Evolutionary conservation across 768 basidiomycete species (phyloP).

Genomic region (Guyanaporus albipodus): DNA sequence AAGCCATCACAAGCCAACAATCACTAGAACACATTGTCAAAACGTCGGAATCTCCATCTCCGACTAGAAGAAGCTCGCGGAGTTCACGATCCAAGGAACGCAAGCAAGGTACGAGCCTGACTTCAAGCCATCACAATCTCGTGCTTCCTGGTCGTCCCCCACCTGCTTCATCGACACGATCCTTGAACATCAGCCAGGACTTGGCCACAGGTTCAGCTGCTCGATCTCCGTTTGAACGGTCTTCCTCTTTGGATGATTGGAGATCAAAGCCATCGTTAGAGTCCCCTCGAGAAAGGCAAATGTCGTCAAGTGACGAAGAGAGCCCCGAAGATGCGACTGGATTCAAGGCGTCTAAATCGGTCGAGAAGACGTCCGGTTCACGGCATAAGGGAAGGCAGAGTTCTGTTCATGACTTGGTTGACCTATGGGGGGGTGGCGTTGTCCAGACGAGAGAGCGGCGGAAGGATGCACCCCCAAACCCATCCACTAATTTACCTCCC

Average conservation of each 20-base stretch:
- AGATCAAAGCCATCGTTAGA: conserved; percentile 36
- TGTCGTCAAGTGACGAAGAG: conserved; percentile 55
- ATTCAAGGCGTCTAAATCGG: conserved; percentile 20
- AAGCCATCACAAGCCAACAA: conserved; percentile 30
- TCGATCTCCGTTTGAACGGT: conserved; percentile 11
- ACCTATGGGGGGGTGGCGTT: conserved; percentile 65
- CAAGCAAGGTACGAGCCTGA: conserved; percentile 10
- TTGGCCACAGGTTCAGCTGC: neutral
- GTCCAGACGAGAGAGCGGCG: conserved; percentile 42
- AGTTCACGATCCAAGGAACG: conserved; percentile 37
- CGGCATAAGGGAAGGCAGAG: conserved; percentile 56
- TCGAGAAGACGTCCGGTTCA: conserved; percentile 24
- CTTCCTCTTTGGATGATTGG: conserved; percentile 46
- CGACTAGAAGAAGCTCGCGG: conserved; percentile 15
- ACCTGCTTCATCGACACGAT: conserved; percentile 1
- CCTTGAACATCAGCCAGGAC: conserved; percentile 11
- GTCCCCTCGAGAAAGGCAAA: conserved; percentile 27
- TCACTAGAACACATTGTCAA: conserved; percentile 4
- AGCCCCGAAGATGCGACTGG: conserved; percentile 46
- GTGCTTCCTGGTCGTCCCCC: conserved; percentile 4
- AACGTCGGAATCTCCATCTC: conserved; percentile 17
- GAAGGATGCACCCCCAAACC: conserved; percentile 18
- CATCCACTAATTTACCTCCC: conserved; percentile 15
- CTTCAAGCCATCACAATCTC: conserved; percentile 9
- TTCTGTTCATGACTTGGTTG: conserved; percentile 81